Evolutionary conservation across 805 yeast genomes (phyloP).

Genomic region (Schwanniomyces yamadae): DNA sequence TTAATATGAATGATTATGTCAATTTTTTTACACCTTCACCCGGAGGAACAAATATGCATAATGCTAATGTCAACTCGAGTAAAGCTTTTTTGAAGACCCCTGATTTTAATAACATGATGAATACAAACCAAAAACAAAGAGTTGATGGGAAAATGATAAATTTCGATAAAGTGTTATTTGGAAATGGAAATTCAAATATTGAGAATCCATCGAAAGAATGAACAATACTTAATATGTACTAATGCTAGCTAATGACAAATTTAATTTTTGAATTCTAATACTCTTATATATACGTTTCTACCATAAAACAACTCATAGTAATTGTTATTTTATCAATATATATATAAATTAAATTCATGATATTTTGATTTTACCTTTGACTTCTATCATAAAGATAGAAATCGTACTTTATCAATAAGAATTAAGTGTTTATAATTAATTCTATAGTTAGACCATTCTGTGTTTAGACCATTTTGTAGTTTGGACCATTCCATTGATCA

Average conservation of each 20-base stretch:
- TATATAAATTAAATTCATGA: too few species aligned
- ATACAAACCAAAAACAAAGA: slow-evolving; percentile 17
- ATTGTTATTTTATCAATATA: too few species aligned
- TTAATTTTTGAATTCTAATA: not conserved
- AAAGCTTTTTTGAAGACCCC: slow-evolving; percentile 39
- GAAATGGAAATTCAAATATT: slow-evolving; percentile 11
- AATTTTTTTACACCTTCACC: slow-evolving; percentile 78
- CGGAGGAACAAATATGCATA: slow-evolving; percentile 17
- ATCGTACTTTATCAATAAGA: too few species aligned
- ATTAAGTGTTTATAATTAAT: too few species aligned
- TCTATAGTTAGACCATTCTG: too few species aligned
- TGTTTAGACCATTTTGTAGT: too few species aligned
- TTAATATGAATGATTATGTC: slow-evolving; percentile 81
- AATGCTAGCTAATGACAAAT: not conserved
- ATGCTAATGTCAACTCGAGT: slow-evolving; percentile 10
- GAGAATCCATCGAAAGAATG: slow-evolving; percentile 8
- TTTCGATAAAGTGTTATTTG: slow-evolving; percentile 38
- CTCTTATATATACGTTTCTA: too few species aligned
- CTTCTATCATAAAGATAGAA: too few species aligned
- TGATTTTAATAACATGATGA: slow-evolving; percentile 35
- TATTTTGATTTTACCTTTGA: too few species aligned
- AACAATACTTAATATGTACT: not conserved
- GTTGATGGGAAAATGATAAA: slow-evolving; percentile 46
- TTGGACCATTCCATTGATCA: too few species aligned
- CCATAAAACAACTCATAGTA: too few species aligned